Percentiles rank a stretch among this genome's conserved stretches.
Conservation (phyloP, 2,329 filamentous ascomycete genomes). For the Phyllosticta capitalensis region DNA sequence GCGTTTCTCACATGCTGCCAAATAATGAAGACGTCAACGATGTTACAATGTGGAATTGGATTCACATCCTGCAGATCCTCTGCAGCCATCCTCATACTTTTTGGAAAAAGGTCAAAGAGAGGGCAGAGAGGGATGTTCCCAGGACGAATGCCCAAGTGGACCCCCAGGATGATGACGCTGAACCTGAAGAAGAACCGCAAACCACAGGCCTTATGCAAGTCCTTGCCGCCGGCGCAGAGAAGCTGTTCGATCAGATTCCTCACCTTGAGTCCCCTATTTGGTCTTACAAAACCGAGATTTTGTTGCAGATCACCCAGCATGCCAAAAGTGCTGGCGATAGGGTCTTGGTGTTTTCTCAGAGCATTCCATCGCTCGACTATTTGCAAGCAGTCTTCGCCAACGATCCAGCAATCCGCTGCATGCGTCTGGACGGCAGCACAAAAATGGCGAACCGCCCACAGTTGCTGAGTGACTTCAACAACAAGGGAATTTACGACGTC, state of each 20-base stretch:
- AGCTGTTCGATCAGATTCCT: background rate
- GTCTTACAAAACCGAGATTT: constrained; percentile 59
- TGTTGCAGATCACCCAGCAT: constrained; percentile 61
- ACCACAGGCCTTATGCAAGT: background rate
- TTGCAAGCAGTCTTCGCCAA: constrained; percentile 49
- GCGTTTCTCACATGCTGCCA: constrained; percentile 37
- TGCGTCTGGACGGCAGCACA: constrained; percentile 60
- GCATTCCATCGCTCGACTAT: constrained; percentile 59
- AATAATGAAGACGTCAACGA: constrained; percentile 27
- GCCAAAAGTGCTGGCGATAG: constrained; percentile 58
- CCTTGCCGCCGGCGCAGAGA: background rate
- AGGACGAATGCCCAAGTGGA: background rate
- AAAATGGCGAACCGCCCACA: constrained; percentile 39
- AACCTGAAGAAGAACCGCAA: background rate
- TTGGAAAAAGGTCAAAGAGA: background rate
- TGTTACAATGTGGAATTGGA: constrained; percentile 45
- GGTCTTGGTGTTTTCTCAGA: constrained; percentile 71
- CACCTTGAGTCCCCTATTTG: constrained; percentile 38
- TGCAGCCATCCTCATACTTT: constrained; percentile 51
- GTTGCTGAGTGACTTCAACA: constrained; percentile 63
- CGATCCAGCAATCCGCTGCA: constrained; percentile 27
- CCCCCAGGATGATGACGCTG: background rate
- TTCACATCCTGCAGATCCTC: constrained; percentile 43
- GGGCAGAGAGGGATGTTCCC: constrained; percentile 1
- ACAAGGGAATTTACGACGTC: constrained; percentile 45